These are phyloP conservation scores for Ochromonas danica DNA, from an alignment of 108 stramenopile species.

Conservation along the genomic window DNA sequence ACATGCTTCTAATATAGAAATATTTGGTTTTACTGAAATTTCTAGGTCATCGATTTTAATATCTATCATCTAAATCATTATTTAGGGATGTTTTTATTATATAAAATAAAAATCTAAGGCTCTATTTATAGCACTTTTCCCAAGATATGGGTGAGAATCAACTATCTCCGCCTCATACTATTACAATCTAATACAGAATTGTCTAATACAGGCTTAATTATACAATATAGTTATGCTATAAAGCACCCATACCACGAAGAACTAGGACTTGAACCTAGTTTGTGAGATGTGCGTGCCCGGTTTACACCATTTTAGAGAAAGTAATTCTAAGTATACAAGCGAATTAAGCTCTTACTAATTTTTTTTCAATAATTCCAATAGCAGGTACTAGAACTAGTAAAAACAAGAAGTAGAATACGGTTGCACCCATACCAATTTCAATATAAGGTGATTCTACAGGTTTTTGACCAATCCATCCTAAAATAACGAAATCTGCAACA, in stretches of 20 bases:
- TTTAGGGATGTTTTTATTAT: slow-evolving; percentile 19
- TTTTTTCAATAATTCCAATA: slow-evolving; percentile 20
- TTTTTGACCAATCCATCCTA: slow-evolving; percentile 57
- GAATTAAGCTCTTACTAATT: background rate
- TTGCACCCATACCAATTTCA: slow-evolving; percentile 49
- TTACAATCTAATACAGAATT: slow-evolving; percentile 17
- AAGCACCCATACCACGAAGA: slow-evolving; percentile 14
- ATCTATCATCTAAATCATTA: slow-evolving; percentile 1
- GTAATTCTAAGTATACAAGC: background rate
- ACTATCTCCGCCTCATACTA: slow-evolving; percentile 9
- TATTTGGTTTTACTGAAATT: slow-evolving; percentile 20
- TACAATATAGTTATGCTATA: slow-evolving; percentile 2
- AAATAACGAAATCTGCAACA: slow-evolving; percentile 47
- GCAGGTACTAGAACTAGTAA: slow-evolving; percentile 30
- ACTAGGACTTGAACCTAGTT: slow-evolving; percentile 15
- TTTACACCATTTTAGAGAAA: slow-evolving; percentile 4
- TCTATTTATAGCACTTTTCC: background rate
- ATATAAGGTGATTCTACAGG: slow-evolving; percentile 51
- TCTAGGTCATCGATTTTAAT: slow-evolving; percentile 29
- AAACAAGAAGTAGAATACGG: slow-evolving; percentile 44
- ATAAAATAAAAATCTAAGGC: slow-evolving; percentile 31
- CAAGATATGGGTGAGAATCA: slow-evolving; percentile 1
- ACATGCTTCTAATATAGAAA: slow-evolving; percentile 28
- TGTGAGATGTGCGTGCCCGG: slow-evolving; percentile 12
- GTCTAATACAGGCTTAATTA: slow-evolving; percentile 10